Percentiles rank a stretch among this genome's conserved stretches.
Conservation (phyloP, 176 grass and related monocot genomes). For the Zea luxurians region DNA sequence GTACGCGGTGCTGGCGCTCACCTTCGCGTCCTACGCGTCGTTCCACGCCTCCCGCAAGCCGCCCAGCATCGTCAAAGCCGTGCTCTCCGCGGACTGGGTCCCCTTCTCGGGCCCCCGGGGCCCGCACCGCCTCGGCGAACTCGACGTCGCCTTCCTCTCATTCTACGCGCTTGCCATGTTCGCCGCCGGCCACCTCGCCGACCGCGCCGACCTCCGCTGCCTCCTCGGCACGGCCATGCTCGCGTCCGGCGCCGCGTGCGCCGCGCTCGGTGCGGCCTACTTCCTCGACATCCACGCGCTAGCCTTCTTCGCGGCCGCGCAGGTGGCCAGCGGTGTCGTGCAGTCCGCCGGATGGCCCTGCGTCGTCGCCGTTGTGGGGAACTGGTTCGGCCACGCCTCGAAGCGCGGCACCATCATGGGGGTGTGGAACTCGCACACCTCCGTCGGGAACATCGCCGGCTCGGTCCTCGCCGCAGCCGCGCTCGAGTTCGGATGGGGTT, state of each 20-base stretch:
- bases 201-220: conserved; percentile 74
- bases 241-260: conserved; percentile 56
- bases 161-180: conserved; percentile 77
- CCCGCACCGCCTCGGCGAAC: conserved; percentile 78
- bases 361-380: conserved; percentile 84
- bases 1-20: conserved; percentile 63
- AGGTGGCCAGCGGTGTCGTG: conserved; percentile 69
- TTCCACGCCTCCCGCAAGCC: conserved; percentile 99
- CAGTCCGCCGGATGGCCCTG: conserved; percentile 93
- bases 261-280: conserved; percentile 70
- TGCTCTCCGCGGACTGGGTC: conserved; percentile 59
- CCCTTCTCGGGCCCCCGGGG: conserved; percentile 72
- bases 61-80: conserved; percentile 91
- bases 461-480: conserved; percentile 77
- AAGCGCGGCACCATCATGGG: conserved; percentile 80
- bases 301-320: conserved; percentile 60
- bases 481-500: conserved; percentile 90
- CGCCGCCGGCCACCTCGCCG: conserved; percentile 78
- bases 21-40: conserved; percentile 74
- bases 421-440: conserved; percentile 89
- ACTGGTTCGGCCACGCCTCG: conserved; percentile 81
- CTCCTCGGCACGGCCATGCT: conserved; percentile 82
- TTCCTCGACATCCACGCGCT: conserved; percentile 67
- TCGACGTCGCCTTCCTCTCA: conserved; percentile 89
- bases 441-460: conserved; percentile 80